Evolutionary conservation across 495 filamentous ascomycete species (phyloP).

Genomic region (Aspergillus coremiiformis): DNA sequence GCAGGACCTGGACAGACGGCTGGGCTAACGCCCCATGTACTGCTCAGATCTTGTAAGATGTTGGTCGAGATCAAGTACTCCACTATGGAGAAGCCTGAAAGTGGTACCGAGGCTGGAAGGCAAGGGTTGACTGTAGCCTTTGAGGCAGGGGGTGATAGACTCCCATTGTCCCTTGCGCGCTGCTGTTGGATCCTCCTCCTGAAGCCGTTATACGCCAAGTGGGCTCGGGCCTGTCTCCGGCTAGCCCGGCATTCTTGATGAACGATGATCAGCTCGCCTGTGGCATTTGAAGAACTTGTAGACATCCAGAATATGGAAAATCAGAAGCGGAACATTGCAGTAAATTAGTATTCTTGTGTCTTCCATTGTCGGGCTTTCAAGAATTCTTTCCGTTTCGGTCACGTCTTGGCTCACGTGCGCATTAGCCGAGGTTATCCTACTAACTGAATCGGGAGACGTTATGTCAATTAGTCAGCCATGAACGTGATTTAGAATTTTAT

Average conservation of each 20-base stretch:
- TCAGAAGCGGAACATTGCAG: not conserved
- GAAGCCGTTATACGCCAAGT: slow-evolving; percentile 2
- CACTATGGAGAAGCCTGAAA: not conserved
- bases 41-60: not conserved
- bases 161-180: not conserved
- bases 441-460: too few species aligned
- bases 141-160: not conserved
- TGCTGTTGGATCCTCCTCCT: not conserved
- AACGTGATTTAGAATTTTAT: too few species aligned
- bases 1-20: slow-evolving; percentile 7
- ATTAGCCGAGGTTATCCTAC: not conserved
- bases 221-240: not conserved
- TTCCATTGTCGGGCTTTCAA: too few species aligned
- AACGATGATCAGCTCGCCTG: not conserved
- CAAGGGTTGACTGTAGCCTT: not conserved
- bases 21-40: slow-evolving; percentile 8
- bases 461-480: not conserved
- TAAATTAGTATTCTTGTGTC: not conserved
- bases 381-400: not conserved
- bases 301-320: not conserved
- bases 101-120: not conserved
- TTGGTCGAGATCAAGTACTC: not conserved
- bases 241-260: not conserved
- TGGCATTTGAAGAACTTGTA: not conserved
- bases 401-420: not conserved